phyloP scores from a whole-genome alignment of 2,329 filamentous ascomycete species.

The Penicillium griseofulvum region DNA sequence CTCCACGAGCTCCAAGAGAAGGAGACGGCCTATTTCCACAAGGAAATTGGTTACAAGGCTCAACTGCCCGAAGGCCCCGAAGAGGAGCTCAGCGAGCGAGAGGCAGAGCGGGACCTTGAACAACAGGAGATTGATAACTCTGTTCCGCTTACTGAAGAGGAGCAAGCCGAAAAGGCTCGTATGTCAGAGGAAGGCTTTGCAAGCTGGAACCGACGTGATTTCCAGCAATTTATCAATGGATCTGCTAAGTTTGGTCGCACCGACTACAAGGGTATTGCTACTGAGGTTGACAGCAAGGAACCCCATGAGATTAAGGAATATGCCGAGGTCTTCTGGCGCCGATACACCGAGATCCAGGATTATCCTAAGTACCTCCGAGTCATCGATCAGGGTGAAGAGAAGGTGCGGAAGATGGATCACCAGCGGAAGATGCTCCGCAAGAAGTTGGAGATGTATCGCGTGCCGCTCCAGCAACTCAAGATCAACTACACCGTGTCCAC shows the following conservation, averaged over 20 bases:
- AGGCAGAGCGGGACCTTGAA: constrained; percentile 80
- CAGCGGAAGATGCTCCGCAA: constrained; percentile 90
- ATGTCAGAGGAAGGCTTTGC: constrained; percentile 83
- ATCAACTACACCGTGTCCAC: constrained; percentile 99
- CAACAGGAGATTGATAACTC: constrained; percentile 94
- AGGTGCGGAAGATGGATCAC: constrained; percentile 81
- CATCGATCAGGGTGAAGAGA: constrained; percentile 91
- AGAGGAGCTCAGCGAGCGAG: constrained; percentile 78
- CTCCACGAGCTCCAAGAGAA: constrained; percentile 89
- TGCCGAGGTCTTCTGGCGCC: constrained; percentile 93
- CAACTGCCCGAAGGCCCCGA: constrained; percentile 85
- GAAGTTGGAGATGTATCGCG: constrained; percentile 96
- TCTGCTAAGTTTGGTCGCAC: constrained; percentile 87
- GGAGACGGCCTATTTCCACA: constrained; percentile 92
- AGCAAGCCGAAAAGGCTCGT: constrained; percentile 79
- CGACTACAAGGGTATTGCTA: constrained; percentile 79
- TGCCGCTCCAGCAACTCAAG: constrained; percentile 94
- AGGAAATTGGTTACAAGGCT: constrained; percentile 94
- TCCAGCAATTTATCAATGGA: constrained; percentile 96
- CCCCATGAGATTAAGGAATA: constrained; percentile 83
- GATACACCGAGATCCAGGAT: constrained; percentile 85
- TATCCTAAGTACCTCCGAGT: constrained; percentile 84
- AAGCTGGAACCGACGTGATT: constrained; percentile 95
- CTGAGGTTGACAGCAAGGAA: constrained; percentile 88
- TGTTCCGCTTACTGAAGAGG: constrained; percentile 80